Conservation (phyloP, 2,329 filamentous ascomycete species). For the Xylaria polymorpha region DNA sequence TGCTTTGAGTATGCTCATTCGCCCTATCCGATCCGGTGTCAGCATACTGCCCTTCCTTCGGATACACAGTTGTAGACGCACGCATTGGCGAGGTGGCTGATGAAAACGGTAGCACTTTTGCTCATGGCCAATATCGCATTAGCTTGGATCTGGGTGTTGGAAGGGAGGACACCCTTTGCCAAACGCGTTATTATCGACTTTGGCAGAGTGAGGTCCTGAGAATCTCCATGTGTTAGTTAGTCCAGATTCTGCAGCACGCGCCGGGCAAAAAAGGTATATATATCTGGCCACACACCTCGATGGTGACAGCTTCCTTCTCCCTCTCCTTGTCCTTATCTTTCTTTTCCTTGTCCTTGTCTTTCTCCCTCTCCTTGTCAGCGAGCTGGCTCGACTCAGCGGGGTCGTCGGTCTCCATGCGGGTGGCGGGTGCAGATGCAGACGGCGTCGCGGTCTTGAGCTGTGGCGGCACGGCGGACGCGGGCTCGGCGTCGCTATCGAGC, state of each 20-base stretch:
- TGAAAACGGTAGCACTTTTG: conserved; percentile 85
- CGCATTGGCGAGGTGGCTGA: conserved; percentile 81
- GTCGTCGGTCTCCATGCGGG: conserved; percentile 53
- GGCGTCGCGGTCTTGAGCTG: conserved; percentile 43
- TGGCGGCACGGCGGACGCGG: conserved; percentile 43
- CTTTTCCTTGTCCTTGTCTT: conserved; percentile 48
- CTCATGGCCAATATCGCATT: conserved; percentile 83
- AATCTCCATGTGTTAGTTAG: conserved; percentile 38
- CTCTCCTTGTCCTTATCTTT: conserved; percentile 48
- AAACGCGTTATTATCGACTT: conserved; percentile 84
- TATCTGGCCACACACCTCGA: conserved; percentile 60
- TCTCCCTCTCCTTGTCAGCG: conserved; percentile 51
- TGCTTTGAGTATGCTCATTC: conserved; percentile 74
- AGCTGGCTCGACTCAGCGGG: conserved; percentile 41
- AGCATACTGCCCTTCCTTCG: conserved; percentile 7
- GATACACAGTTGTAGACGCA: conserved; percentile 58
- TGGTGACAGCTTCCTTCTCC: conserved; percentile 54
- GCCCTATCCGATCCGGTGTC: conserved; percentile 61
- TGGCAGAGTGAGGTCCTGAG: conserved; percentile 78
- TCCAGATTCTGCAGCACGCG: not conserved
- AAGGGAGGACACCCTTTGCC: conserved; percentile 81
- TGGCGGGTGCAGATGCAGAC: conserved; percentile 38
- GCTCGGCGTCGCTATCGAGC: conserved; percentile 55
- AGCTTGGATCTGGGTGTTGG: conserved; percentile 85
- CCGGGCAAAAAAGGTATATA: not conserved